A percentile compares a stretch with the other conserved stretches of the same genome.
Conservation (phyloP, 345 rosid species). For the Pugionium dolabratum region DNA sequence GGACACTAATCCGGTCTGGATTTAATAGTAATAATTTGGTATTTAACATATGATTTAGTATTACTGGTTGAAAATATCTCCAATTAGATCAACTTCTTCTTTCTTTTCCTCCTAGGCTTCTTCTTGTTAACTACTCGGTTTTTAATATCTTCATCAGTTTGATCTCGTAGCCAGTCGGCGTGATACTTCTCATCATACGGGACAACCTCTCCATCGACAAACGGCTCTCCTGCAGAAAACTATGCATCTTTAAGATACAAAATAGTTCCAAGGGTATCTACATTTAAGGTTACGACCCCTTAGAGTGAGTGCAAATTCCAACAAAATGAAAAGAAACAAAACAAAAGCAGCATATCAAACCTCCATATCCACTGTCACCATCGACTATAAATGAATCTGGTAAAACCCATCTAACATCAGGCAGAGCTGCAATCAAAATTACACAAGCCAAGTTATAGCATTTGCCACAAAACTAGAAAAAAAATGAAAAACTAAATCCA, state of each 20-base stretch:
- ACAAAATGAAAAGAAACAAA: background rate
- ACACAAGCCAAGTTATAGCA: constrained; percentile 19
- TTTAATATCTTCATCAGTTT: constrained; percentile 25
- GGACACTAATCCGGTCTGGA: no score
- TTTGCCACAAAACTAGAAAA: constrained; percentile 1
- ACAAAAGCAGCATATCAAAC: constrained; percentile 26
- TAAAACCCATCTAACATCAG: constrained; percentile 49
- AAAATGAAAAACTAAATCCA: background rate
- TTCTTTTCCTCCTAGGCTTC: constrained; percentile 40
- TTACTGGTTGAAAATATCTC: background rate
- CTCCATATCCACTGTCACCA: constrained; percentile 45
- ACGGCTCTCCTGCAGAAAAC: constrained; percentile 45
- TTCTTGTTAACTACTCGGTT: background rate
- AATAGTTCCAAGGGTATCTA: constrained; percentile 10
- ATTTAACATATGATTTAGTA: no score
- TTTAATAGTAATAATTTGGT: no score
- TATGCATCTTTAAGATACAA: background rate
- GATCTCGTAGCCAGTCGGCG: constrained; percentile 44
- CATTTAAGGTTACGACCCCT: constrained; percentile 3
- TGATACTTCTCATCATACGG: constrained; percentile 46
- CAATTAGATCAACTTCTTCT: constrained; percentile 17
- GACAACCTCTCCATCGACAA: constrained; percentile 41
- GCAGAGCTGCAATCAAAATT: constrained; percentile 41
- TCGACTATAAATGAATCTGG: constrained; percentile 46
- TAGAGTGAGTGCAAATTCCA: no score